Evolutionary conservation across 2,329 filamentous ascomycete species (phyloP), one percentile per base, ranked within the genome.

Genomic region (Hypoxylon sp.): DNA sequence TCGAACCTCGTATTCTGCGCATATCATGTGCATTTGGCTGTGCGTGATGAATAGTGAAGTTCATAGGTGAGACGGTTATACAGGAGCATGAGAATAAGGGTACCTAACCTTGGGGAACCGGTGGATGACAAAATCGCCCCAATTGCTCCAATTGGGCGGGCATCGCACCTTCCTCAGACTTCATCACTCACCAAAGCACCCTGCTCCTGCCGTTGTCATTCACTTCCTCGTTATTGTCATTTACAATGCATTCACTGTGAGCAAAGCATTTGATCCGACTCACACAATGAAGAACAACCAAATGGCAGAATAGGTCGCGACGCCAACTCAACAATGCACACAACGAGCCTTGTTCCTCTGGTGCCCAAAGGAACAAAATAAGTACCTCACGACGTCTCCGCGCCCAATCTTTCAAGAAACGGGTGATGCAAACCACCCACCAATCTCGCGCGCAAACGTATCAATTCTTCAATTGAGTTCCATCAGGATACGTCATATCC

Each of bases 1-100:
- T 58, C 43, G 59, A 58, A 60, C 59, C 37, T 52, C 51, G 51
- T 55, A 39, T 59, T 56, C 49, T 65, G 65, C 65, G 66, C 57
- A 66, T 65, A 68, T 34, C 56, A 62, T 61, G 56, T 51, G 52
- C 57, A 64, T 59, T 56, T 43, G 41, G 4, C 8, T 57, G 50
- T 59, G 48, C 49, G 24, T 56, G 37, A 50, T 19, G 17, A 37
- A 2, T 17, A n/a, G 6, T 7, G 6, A 19, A 4, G 28, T n/a
- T n/a, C n/a, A n/a, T n/a, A n/a, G n/a, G 32, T 41, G 37, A 41
- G 37, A n/a, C 4, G 37, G 24, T 34, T 11, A 17, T 32, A 19
- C 46, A 32, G 46, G 46, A 17, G 17, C 28, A 6, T 13, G 15
- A 15, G 7, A 26, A 24, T 47, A 19, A 47, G 19, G 24, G 11